Evolutionary conservation across 1,139 yeast genomes (phyloP), one percentile per base, ranked within the genome.

Genomic region (Diutina siamensis): DNA sequence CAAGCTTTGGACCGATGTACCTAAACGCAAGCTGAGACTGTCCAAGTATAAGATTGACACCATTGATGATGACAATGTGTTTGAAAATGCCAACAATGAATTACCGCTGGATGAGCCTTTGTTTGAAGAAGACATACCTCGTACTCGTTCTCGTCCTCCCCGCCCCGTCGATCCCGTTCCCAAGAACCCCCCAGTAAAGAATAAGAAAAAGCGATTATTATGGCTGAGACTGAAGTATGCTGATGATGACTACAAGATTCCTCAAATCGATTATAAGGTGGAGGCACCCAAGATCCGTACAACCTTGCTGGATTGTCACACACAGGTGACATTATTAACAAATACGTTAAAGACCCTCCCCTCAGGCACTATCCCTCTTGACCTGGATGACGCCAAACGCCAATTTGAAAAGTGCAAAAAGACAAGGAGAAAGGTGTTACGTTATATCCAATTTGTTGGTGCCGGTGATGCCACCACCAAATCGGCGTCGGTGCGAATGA

Each of bases 381-480:
- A 84, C 46, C 77, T 83, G 54, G 67, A 67, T 20, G 73, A 72
- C 47, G 78, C 84, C 2, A 69, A 76, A 7, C 66, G 65, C 28
- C 74, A 76, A 47, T 89, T 88, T 59, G 80, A 83, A 47, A 74
- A 79, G 57, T 87, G 95, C 55, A 77, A 94, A 53, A 68, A 76
- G 18, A 74, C 84, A 47, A 76, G 98, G 60, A 74, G 95, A 50
- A 79, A 77, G 53, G 79, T 92, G 17, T 68, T 92, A 53, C 70
- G 87, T 52, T 88, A 88, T 59, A 70, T 92, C 51, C 97, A 92
- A 62, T 72, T 78, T 48, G 85, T 87, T 38, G 83, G 83, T 40
- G 82, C 72, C 1, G 76, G 76, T 3, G 65, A 65, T 44, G 58
- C 59, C 9, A 48, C 52, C 3, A 56, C 53, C 17, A 70, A 71